Base-by-base conservation (phyloP, 257 asterid species). In the Oldenlandia corymbosa region DNA sequence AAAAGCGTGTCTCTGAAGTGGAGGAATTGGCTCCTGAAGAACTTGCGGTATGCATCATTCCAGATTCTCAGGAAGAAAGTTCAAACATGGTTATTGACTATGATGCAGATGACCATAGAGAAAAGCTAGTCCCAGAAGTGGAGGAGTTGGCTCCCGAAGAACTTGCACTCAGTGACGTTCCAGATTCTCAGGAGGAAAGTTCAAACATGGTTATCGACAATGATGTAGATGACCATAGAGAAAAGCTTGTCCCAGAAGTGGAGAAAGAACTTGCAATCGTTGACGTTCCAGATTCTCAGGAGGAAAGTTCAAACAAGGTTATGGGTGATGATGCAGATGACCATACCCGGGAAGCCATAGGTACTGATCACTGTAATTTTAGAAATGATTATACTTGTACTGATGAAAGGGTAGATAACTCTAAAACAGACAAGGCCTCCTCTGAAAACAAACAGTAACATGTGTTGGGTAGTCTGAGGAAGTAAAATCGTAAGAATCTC, bases 251-350 rank as follows among this genome's bases (percentile, higher is more conserved):
- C 58, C 24, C 26, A 11, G 0, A 41, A 48, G 17, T 20, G 74
- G 21, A 62, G 58, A 41, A 39, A 45, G 32, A 30, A 34, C 63
- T 69, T 45, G 66, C 54, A 24, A 55, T 73, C 24, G 66, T 70
- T 55, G 67, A 81, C 8, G 82, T 79, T 61, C 82, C 78, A 71
- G 95, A 89, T 80, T 89, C 91, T 17, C 86, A 77, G 59, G 95
- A 81, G 36, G 88, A 72, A 63, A 59, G 27, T 32, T 32, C 26
- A 21, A 43, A 2, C 34, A 20, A 21, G 0, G 58, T 24, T 27
- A 50, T 18, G 53, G 39, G 43, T 21, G 58, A 69, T 41, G 6
- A 51, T 30, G 39, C 9, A 3, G 62, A 26, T n/a, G n/a, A n/a
- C n/a, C n/a, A n/a, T n/a, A n/a, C n/a, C n/a, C n/a, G n/a, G n/a